Evolutionary conservation across 1,139 yeast species (phyloP), one percentile per base, ranked within the genome.

Genomic region (Lodderomyces beijingensis): DNA sequence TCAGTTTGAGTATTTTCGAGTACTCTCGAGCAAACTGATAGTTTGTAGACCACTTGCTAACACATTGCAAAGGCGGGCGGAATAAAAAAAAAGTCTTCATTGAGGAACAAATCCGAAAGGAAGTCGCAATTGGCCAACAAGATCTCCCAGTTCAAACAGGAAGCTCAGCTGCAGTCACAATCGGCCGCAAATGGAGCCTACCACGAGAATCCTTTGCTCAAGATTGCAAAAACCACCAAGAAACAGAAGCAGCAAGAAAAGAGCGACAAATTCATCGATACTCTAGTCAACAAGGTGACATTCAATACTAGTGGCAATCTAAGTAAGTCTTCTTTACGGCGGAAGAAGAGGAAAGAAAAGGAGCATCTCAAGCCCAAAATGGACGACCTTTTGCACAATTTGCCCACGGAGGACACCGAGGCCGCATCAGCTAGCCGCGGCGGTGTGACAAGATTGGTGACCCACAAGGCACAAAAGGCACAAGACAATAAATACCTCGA

Each of bases 301-400:
- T 53, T 54, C 40, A 60, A 59, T 39, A 54, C 60, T 5, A 55
- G 63, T 11, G 56, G 55, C 25, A 61, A 62, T n/a, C 65, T 81
- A 22, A 77, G 85, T 21, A 82, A 81, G 50, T 77, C 86, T 3
- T 64, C 86, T 1, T 45, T 70, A 8, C 67, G 87, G 48, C 71
- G 89, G 56, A 68, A 82, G 39, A 81, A 79, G 50, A 68, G 86
- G 42, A 78, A 76, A 49, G 65, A 69, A 31, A 73, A 70, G 47
- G 81, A 79, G 40, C 74, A 78, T 43, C 61, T 83, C 40, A 71
- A 71, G 42, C 86, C 89, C 4, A 72, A 77, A 47, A 69, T 83
- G 74, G 65, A 70, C 35, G 91, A 82, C 42, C 58, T 82, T 30
- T 61, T 78, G 35, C 61, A 61, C 25, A 74, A 73, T 25, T 60